Evolutionary conservation across 257 asterid genomes (phyloP).

Genomic region (Thymus quinquecostatus): DNA sequence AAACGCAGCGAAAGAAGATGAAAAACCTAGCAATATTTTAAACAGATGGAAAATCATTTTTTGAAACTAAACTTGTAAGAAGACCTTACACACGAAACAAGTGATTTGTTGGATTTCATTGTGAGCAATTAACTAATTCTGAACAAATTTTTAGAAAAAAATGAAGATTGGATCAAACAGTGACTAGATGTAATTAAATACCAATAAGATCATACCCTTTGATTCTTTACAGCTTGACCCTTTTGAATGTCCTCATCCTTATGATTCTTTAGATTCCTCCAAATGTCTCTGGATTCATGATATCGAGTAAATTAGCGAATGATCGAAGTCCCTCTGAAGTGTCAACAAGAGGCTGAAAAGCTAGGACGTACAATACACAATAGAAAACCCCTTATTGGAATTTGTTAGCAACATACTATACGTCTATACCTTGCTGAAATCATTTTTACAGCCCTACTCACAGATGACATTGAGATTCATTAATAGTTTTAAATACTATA

Average conservation of each 20-base stretch:
- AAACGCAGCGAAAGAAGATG: slow-evolving; percentile 14
- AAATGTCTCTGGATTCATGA: slow-evolving; percentile 60
- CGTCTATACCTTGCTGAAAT: neutral
- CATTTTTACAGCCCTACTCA: neutral
- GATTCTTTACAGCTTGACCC: slow-evolving; percentile 90
- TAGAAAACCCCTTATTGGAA: neutral
- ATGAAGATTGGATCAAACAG: neutral
- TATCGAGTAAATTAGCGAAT: slow-evolving; percentile 27
- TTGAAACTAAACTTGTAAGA: neutral
- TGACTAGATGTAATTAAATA: neutral
- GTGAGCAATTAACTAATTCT: neutral
- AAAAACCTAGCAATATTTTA: slow-evolving; percentile 4
- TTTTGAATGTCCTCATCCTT: slow-evolving; percentile 80
- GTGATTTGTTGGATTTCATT: neutral
- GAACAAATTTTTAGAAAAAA: neutral
- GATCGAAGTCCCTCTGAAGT: neutral
- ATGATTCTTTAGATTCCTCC: slow-evolving; percentile 67
- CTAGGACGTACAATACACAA: slow-evolving; percentile 10
- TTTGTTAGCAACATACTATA: neutral
- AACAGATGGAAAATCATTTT: neutral
- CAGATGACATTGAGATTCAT: neutral
- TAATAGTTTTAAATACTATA: neutral
- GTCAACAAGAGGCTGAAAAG: neutral
- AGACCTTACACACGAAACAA: neutral
- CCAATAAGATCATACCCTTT: slow-evolving; percentile 57